Evolutionary conservation across 73 alveolate genomes (phyloP).

Genomic region (Blepharisma japonicum): DNA sequence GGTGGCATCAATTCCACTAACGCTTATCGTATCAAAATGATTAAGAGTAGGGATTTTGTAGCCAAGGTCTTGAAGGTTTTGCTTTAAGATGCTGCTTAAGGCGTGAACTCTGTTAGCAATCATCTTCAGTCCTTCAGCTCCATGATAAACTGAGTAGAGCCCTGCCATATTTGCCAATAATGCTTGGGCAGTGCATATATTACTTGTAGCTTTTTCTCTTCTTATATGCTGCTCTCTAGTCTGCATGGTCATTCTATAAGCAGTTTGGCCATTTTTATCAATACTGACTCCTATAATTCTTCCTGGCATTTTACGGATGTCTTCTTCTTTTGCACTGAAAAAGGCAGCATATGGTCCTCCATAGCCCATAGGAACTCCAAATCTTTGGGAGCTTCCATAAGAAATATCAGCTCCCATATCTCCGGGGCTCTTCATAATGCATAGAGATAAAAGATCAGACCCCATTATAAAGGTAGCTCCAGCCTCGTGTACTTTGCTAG

Average conservation of each 20-base stretch:
- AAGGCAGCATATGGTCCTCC: constrained; percentile 98
- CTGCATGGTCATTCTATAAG: constrained; percentile 88
- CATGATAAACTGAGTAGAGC: constrained; percentile 54
- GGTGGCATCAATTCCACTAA: constrained; percentile 17
- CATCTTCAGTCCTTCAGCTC: constrained; percentile 62
- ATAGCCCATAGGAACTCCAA: constrained; percentile 91
- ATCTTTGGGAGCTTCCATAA: constrained; percentile 85
- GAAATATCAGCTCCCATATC: constrained; percentile 92
- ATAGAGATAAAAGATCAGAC: constrained; percentile 57
- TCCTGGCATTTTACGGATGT: constrained; percentile 92
- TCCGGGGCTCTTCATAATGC: constrained; percentile 66
- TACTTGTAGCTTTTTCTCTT: constrained; percentile 87
- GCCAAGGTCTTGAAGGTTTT: constrained; percentile 40
- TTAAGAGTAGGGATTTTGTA: constrained; percentile 32
- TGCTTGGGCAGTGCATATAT: constrained; percentile 94
- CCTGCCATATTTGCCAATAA: constrained; percentile 91
- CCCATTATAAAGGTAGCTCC: constrained; percentile 38
- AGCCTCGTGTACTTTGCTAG: constrained; percentile 37
- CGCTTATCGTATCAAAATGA: constrained; percentile 29
- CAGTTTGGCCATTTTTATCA: constrained; percentile 69
- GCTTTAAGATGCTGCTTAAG: constrained; percentile 45
- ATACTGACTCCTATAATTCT: constrained; percentile 87
- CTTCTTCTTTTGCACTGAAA: constrained; percentile 77
- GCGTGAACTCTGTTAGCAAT: constrained; percentile 73
- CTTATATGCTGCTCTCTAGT: constrained; percentile 96